A percentile compares a stretch with the other conserved stretches of the same genome.
Conservation (phyloP, 148 eudicot species). For the Beta vulgaris region DNA sequence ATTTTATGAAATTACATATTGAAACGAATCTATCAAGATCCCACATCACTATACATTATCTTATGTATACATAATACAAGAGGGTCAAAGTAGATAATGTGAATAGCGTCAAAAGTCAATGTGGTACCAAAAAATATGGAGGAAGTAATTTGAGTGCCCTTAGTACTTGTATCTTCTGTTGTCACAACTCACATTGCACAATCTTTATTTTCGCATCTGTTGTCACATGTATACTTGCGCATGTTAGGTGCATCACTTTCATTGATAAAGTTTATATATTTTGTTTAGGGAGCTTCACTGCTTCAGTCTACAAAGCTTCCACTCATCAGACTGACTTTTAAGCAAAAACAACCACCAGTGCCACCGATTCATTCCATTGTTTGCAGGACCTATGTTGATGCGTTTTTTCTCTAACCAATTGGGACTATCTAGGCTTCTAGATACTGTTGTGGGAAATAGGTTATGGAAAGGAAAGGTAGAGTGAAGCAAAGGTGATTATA, state of each 20-base stretch:
- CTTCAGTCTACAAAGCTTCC: neutral
- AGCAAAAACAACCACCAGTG: neutral
- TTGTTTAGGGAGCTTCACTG: neutral
- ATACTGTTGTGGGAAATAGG: no score
- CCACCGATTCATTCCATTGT: neutral
- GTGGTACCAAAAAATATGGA: no score
- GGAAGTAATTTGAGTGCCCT: neutral
- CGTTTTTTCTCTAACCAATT: neutral
- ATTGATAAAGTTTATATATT: neutral
- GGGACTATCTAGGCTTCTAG: no score
- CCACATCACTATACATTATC: no score
- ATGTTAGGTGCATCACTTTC: neutral
- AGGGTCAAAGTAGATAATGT: no score
- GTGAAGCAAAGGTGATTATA: neutral
- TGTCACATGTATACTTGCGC: neutral
- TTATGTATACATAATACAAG: no score
- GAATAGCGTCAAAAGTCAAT: no score
- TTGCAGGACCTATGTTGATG: neutral
- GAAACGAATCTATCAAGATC: no score
- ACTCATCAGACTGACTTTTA: neutral
- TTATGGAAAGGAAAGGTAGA: neutral
- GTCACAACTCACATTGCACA: neutral
- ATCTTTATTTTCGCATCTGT: neutral
- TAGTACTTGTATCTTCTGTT: neutral
- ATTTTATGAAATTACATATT: no score